Base-by-base conservation (phyloP, 108 stramenopile species). In the Bacterosira constricta region DNA sequence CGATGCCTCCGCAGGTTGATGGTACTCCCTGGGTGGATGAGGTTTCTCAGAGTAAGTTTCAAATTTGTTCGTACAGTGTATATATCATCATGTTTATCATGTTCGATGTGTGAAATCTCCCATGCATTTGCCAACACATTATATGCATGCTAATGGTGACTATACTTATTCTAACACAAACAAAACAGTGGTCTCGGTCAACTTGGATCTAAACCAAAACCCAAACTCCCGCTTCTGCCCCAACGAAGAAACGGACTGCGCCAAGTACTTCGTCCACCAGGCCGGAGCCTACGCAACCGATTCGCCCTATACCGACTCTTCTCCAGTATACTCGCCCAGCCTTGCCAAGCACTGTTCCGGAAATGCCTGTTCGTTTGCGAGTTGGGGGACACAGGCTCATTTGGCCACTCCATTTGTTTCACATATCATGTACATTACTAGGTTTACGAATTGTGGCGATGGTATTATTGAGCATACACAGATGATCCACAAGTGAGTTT, bases 381-480 rank as follows among this genome's bases (percentile, higher is more conserved):
- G 25, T 1, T 74, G 73, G 73, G 66, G 66, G 5, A 56, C 56
- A 34, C 54, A 57, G 9, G 73, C 73, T 5, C 73, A 74, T 13
- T 23, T 74, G 5, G 13, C 37, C 0, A 74, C 66, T 7, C 25
- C 31, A 5, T 69, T 68, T 26, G 42, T 55, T 9, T 47, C 54
- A 2, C 35, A 66, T 11, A 59, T 68, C 12, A 55, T 74, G 15
- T 58, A 46, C 27, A 42, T 74, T 38, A 74, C 68, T 35, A 67
- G 31, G 42, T 74, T 60, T 23, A 59, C 55, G 4, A 59, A 74
- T 39, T 74, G 73, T 37, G 36, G 54, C 0, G 27, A 45, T 20
- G 73, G 73, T 8, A 36, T 74, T 32, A 74, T 74, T 30, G 73
- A 74, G 54, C 62, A 64, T n/a, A 69, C 56, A 0, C 54, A 67